Conservation (phyloP, 1,284 basidiomycete genomes). For the Peniophora sp. region DNA sequence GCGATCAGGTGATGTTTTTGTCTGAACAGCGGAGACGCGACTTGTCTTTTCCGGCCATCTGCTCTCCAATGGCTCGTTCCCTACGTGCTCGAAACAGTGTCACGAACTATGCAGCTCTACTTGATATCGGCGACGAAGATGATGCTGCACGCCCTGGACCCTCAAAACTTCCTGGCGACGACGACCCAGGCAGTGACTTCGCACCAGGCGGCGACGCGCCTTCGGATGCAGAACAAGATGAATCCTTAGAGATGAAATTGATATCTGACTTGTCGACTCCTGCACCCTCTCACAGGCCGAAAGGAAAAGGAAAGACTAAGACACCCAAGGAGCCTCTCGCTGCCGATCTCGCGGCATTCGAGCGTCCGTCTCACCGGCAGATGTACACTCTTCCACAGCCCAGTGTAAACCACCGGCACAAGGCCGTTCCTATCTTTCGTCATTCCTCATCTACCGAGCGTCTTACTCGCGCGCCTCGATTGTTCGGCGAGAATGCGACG, state of each 20-base stretch:
- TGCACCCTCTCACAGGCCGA: not conserved
- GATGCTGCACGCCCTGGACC: not conserved
- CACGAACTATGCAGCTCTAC: not conserved
- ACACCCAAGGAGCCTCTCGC: not conserved
- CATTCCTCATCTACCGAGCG: slow-evolving; percentile 45
- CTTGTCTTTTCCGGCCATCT: too few species aligned
- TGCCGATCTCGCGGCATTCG: not conserved
- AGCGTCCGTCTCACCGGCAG: slow-evolving; percentile 31
- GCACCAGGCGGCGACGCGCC: not conserved
- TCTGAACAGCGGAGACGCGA: too few species aligned
- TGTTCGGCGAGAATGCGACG: slow-evolving; percentile 32
- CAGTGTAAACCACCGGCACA: slow-evolving; percentile 58
- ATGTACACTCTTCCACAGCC: slow-evolving; percentile 48
- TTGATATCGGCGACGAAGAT: not conserved
- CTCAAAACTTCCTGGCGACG: not conserved
- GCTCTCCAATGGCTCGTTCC: too few species aligned
- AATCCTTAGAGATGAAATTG: not conserved
- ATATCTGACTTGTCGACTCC: not conserved
- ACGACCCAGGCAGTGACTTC: not conserved
- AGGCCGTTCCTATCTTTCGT: slow-evolving; percentile 50
- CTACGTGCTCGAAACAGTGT: too few species aligned
- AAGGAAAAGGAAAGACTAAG: not conserved
- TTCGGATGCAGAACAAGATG: not conserved
- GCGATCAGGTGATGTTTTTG: too few species aligned
- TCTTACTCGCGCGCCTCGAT: slow-evolving; percentile 36